Evolutionary conservation across 257 asterid species (phyloP).

Genomic region (Cruciata laevipes): DNA sequence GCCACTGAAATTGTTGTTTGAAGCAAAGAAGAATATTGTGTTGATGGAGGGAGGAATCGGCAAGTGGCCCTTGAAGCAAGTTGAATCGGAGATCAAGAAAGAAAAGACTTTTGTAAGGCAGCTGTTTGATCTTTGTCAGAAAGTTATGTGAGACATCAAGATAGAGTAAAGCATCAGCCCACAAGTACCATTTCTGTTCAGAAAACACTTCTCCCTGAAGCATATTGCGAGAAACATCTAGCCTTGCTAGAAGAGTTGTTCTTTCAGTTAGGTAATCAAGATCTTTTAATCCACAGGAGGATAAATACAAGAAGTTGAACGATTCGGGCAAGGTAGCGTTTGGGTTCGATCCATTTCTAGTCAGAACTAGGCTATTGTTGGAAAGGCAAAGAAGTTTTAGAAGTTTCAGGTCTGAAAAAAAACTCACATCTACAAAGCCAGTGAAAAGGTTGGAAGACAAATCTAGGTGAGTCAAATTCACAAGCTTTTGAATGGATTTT

Average conservation of each 20-base stretch:
- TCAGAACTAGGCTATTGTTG: conserved; percentile 12
- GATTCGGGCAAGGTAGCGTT: conserved; percentile 12
- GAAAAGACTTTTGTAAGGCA: background rate
- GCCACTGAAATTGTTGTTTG: conserved; percentile 18
- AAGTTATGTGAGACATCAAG: conserved; percentile 18
- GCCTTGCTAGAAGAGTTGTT: background rate
- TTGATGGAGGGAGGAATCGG: conserved; percentile 6
- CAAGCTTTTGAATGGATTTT: conserved; percentile 19
- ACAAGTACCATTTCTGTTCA: conserved; percentile 4
- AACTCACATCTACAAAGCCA: conserved; percentile 17
- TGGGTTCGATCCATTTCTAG: background rate
- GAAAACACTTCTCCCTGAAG: conserved; percentile 9
- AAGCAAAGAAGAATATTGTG: background rate
- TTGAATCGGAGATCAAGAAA: conserved; percentile 11
- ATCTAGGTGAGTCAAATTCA: conserved; percentile 10
- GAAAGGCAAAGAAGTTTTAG: conserved; percentile 21
- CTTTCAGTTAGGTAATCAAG: background rate
- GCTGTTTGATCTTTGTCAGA: background rate
- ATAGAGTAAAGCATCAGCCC: background rate
- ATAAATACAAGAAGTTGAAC: background rate
- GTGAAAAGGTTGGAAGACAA: conserved; percentile 21
- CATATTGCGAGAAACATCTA: conserved; percentile 17
- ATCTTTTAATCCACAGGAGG: conserved; percentile 12
- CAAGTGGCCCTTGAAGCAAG: conserved; percentile 9
- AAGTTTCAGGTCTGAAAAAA: conserved; percentile 17